These are phyloP conservation scores for Argentina anserina DNA, from an alignment of 306 rosid genomes.

Conservation along the genomic window DNA sequence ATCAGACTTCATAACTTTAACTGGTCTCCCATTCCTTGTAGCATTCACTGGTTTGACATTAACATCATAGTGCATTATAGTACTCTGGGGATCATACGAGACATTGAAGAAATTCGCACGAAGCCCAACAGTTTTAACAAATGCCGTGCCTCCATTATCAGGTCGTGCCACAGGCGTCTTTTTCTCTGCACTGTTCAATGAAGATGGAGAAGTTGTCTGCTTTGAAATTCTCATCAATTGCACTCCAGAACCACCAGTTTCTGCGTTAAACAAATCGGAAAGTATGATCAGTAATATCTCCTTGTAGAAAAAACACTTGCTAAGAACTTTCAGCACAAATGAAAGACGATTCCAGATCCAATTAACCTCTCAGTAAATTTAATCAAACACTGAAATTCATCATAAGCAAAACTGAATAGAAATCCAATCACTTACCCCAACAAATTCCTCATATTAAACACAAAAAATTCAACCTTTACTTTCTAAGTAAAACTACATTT, in stretches of 20 bases:
- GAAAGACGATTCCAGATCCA: background rate
- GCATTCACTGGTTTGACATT: conserved; percentile 43
- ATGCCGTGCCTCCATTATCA: conserved; percentile 47
- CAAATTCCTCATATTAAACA: background rate
- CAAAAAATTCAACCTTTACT: background rate
- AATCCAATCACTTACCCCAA: no score
- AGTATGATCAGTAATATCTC: background rate
- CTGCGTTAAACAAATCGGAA: conserved; percentile 9
- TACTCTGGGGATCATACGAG: conserved; percentile 36
- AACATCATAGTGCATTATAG: conserved; percentile 54
- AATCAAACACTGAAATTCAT: no score
- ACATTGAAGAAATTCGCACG: conserved; percentile 54
- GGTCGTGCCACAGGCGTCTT: conserved; percentile 50
- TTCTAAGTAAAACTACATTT: background rate
- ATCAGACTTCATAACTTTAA: conserved; percentile 44
- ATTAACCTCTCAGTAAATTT: no score
- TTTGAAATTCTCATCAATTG: conserved; percentile 23
- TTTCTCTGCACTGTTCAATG: conserved; percentile 17
- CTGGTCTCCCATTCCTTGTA: conserved; percentile 34
- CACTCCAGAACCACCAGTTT: conserved; percentile 20
- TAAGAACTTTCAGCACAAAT: background rate
- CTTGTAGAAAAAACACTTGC: background rate
- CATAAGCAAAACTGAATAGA: no score
- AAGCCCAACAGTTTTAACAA: conserved; percentile 30
- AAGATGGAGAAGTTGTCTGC: conserved; percentile 1